Base-by-base conservation (phyloP, 192 early-diverging fungal genomes). In the Umbelopsis sp. region DNA sequence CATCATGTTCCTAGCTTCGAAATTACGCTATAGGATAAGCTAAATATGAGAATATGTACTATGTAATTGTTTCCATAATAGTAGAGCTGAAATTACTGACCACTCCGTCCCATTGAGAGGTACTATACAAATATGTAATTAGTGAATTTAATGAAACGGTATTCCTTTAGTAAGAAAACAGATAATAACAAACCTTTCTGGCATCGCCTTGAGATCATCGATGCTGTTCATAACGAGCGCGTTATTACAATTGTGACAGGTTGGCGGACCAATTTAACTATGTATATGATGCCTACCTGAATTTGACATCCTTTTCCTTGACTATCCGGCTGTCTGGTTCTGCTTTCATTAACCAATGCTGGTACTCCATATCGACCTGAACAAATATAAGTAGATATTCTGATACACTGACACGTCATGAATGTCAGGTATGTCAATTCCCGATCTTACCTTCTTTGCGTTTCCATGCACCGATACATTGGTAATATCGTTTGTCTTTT, bases 1-100 rank as follows among this genome's bases (percentile, higher is more conserved):
- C 90, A 96, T 87, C 25, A 91, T 84, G 71, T 95, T 96, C 25
- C 92, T 85, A 6, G 93, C 95, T 62, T 93, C 91, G 73, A 86
- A 92, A 76, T 91, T 96, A 26, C 94, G 68, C 82, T 84, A 67
- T 17, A 8, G 44, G 14, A 0, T 1, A 41, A 41, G 38, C 4
- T 6, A 41, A 41, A 41, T 3, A 11, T 41, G 7, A 41, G 38
- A 1, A 41, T 41, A 3, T 11, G 8, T 41, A 6, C 38, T 11
- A 41, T 41, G 1, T 41, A 11, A 41, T 11, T 11, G 36, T 3
- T 38, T 38, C 36, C 8, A 3, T 5, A 38, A 38, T 3, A 5
- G 7, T 41, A 11, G 1, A 41, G 8, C 8, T 20, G 20, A 14
- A 74, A 22, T 2, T 36, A 45, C 74, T 65, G 77, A 85, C 83